phyloP scores from a whole-genome alignment of 1,284 basidiomycete genomes.

The Sphaerobolus stellatus region DNA sequence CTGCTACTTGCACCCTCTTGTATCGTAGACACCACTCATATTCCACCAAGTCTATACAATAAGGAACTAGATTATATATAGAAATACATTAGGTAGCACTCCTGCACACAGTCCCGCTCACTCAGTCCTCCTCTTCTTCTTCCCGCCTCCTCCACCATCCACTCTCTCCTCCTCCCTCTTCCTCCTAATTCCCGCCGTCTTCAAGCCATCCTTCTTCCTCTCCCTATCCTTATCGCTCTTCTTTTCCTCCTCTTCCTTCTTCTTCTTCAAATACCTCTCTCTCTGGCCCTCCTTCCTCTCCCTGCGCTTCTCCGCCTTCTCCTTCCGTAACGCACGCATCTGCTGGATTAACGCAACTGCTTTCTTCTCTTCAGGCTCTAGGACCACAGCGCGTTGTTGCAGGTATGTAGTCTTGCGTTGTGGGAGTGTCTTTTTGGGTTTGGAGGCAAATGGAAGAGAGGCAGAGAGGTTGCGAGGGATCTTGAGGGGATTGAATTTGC shows the following conservation, averaged over 20 bases:
- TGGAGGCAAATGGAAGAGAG: conserved; percentile 87
- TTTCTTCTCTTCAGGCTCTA: conserved; percentile 93
- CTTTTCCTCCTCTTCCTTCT: conserved; percentile 66
- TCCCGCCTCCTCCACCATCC: conserved; percentile 45
- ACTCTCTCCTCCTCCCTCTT: conserved; percentile 62
- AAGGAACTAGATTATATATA: background rate
- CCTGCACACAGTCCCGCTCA: background rate
- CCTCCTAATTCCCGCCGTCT: conserved; percentile 68
- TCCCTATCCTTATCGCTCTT: conserved; percentile 76
- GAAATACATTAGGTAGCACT: background rate
- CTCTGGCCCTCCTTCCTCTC: conserved; percentile 82
- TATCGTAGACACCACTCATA: too few species aligned
- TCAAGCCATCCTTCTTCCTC: conserved; percentile 78
- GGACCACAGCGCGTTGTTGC: conserved; percentile 89
- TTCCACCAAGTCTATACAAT: too few species aligned
- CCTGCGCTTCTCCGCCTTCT: conserved; percentile 73
- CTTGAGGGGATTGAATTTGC: conserved; percentile 90
- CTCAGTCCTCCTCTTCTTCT: conserved; percentile 48
- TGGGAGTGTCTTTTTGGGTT: conserved; percentile 81
- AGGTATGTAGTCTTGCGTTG: conserved; percentile 80
- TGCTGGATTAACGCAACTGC: conserved; percentile 93
- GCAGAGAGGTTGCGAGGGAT: conserved; percentile 90
- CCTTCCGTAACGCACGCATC: conserved; percentile 89
- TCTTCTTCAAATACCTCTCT: conserved; percentile 62
- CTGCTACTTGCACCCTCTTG: too few species aligned